These are phyloP conservation scores for Soucietia sequanensis DNA, from an alignment of 805 yeast species.

Conservation along the genomic window DNA sequence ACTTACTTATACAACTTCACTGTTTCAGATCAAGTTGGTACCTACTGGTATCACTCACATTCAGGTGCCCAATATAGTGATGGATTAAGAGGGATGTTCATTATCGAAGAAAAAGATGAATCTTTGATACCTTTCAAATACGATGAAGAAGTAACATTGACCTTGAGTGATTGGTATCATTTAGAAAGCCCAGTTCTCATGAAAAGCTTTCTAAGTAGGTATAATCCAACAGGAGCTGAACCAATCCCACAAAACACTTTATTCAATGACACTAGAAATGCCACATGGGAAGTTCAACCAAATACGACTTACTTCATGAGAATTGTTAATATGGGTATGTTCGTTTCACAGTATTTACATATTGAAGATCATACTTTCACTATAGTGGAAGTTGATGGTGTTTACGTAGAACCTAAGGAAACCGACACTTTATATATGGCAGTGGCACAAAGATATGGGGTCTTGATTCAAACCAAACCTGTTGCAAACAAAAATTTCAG, in stretches of 20 bases:
- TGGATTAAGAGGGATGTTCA: conserved; percentile 68
- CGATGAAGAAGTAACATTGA: conserved; percentile 73
- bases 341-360: conserved; percentile 84
- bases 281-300: conserved; percentile 79
- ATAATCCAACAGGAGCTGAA: conserved; percentile 97
- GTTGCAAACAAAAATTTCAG: conserved; percentile 67
- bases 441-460: conserved; percentile 89
- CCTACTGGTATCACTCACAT: conserved; percentile 77
- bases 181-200: conserved; percentile 50
- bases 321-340: conserved; percentile 84
- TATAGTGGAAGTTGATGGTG: conserved; percentile 90
- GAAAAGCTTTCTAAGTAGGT: conserved; percentile 59
- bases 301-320: conserved; percentile 81
- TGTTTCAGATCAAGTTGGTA: conserved; percentile 34
- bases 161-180: conserved; percentile 90
- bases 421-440: conserved; percentile 76
- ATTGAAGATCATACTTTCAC: conserved; percentile 86
- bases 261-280: conserved; percentile 76
- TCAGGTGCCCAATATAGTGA: conserved; percentile 76
- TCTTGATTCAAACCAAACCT: conserved; percentile 71
- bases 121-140: conserved; percentile 49
- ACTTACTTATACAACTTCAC: conserved; percentile 40
- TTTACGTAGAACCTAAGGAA: conserved; percentile 71
- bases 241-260: conserved; percentile 86
- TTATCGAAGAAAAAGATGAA: conserved; percentile 46